Conservation (phyloP, 352 stramenopile genomes). For the Globisporangium cylindrosporum region DNA sequence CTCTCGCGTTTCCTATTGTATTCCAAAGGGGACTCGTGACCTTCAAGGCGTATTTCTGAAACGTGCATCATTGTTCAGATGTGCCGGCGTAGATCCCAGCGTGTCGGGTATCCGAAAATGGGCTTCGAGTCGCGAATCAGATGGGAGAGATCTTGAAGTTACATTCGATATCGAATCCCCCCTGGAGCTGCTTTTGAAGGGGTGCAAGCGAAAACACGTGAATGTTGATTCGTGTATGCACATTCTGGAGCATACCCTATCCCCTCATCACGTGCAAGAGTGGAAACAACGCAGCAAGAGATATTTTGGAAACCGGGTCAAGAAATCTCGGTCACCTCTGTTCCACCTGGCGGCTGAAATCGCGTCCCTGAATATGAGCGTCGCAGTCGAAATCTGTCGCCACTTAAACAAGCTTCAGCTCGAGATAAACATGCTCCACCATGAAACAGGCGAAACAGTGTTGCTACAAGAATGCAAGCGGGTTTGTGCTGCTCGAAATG, state of each 20-base stretch:
- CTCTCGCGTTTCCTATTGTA: constrained; percentile 20
- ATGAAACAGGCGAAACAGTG: constrained; percentile 37
- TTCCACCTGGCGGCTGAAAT: constrained; percentile 54
- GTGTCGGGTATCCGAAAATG: constrained; percentile 10
- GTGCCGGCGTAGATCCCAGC: neutral
- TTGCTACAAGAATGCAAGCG: constrained; percentile 62
- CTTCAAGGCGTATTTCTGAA: constrained; percentile 40
- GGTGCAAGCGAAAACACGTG: constrained; percentile 10
- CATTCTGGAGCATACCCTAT: constrained; percentile 17
- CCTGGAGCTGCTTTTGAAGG: constrained; percentile 25
- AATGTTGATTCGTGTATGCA: constrained; percentile 15
- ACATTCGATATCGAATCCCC: constrained; percentile 27
- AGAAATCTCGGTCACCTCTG: constrained; percentile 25
- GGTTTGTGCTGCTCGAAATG: constrained; percentile 23
- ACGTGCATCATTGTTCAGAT: constrained; percentile 7
- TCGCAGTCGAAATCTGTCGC: constrained; percentile 54
- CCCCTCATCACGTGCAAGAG: neutral
- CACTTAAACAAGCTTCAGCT: constrained; percentile 31
- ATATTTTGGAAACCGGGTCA: constrained; percentile 11
- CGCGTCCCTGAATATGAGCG: constrained; percentile 39
- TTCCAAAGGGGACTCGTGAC: constrained; percentile 16
- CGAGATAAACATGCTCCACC: constrained; percentile 49
- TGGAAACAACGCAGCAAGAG: neutral
- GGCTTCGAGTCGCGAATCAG: neutral
- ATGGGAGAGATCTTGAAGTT: neutral